Conservation (phyloP, 306 rosid genomes). For the Cercis canadensis region DNA sequence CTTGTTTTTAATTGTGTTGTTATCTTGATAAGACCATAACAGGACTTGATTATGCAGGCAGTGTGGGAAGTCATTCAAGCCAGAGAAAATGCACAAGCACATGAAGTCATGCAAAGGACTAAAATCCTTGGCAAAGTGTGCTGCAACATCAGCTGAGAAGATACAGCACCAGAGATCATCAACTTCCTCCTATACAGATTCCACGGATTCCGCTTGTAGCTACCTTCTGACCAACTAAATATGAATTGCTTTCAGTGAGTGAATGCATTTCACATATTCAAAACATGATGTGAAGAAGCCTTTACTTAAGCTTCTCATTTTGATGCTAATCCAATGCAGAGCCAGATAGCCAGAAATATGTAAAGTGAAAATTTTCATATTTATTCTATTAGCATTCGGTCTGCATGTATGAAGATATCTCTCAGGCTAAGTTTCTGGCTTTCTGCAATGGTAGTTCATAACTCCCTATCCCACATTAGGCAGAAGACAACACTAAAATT, state of each 20-base stretch:
- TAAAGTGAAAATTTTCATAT: no score
- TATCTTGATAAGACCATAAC: no score
- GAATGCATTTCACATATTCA: no score
- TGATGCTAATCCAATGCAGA: no score
- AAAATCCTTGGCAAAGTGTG: slow-evolving; percentile 47
- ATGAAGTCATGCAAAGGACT: slow-evolving; percentile 86
- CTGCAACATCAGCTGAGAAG: slow-evolving; percentile 35
- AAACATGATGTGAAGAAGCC: background rate
- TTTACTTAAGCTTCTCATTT: slow-evolving; percentile 20
- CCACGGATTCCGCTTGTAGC: slow-evolving; percentile 29
- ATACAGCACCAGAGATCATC: slow-evolving; percentile 36
- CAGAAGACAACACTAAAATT: no score
- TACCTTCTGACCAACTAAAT: slow-evolving; percentile 50
- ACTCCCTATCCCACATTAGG: no score
- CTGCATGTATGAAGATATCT: no score
- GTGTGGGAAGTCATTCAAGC: slow-evolving; percentile 79
- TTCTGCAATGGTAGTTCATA: no score
- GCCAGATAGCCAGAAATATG: no score
- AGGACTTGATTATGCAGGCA: slow-evolving; percentile 67
- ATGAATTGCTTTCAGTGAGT: no score
- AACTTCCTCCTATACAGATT: slow-evolving; percentile 36
- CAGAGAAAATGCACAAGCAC: slow-evolving; percentile 83
- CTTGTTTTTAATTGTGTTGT: slow-evolving; percentile 28
- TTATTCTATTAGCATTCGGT: no score
- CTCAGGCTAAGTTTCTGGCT: no score